These are phyloP conservation scores for Phytomonas sp. DNA, from an alignment of 208 protist species.

Conservation along the genomic window DNA sequence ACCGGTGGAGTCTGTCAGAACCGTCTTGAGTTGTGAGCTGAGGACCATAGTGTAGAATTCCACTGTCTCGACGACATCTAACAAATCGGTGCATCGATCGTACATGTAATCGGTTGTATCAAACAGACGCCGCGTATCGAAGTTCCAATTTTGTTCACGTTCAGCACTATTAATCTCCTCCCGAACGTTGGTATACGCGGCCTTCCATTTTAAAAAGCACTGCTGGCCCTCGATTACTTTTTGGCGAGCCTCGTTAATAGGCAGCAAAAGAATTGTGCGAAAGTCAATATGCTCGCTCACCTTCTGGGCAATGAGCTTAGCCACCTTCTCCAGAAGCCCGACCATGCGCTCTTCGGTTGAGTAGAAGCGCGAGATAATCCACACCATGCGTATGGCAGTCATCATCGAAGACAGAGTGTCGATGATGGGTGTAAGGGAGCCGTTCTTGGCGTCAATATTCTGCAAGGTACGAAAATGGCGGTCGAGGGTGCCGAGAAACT, in stretches of 20 bases:
- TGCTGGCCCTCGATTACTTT: conserved; percentile 89
- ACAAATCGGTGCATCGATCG: conserved; percentile 91
- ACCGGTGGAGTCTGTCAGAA: conserved; percentile 93
- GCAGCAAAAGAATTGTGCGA: conserved; percentile 75
- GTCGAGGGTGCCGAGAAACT: conserved; percentile 98
- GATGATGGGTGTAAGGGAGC: conserved; percentile 91
- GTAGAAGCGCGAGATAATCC: conserved; percentile 99
- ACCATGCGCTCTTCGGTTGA: conserved; percentile 98
- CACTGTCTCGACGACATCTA: conserved; percentile 91
- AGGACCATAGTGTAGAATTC: conserved; percentile 96
- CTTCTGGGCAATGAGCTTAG: conserved; percentile 93
- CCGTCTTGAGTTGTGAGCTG: conserved; percentile 93
- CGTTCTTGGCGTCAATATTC: conserved; percentile 52
- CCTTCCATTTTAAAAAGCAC: conserved; percentile 93
- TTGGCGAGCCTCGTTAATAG: conserved; percentile 56
- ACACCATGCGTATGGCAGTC: conserved; percentile 98
- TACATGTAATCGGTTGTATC: conserved; percentile 97
- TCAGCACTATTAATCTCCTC: conserved; percentile 94
- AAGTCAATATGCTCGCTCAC: conserved; percentile 92
- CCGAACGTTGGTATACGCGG: conserved; percentile 89
- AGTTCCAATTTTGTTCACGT: conserved; percentile 96
- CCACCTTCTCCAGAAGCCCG: conserved; percentile 96
- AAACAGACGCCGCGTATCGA: conserved; percentile 95
- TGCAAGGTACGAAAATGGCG: conserved; percentile 97
- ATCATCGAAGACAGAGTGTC: conserved; percentile 98